Percentiles rank a stretch among this genome's conserved stretches.
phyloP scores from a whole-genome alignment of 2,329 filamentous ascomycete species.

The Aspergillus felis region DNA sequence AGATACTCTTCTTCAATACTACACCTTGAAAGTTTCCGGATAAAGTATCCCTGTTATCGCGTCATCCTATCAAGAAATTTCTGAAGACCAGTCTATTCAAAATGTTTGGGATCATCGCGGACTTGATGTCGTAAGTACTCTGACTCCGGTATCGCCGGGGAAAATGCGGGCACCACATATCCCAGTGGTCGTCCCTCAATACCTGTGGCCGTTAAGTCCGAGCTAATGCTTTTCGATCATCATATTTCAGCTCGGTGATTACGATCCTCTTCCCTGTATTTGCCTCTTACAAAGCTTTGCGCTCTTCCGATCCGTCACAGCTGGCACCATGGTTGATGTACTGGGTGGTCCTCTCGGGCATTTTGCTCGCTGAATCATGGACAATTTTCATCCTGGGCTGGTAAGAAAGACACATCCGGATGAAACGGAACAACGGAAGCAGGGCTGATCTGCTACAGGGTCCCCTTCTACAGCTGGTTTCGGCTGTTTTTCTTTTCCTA shows the following conservation, averaged over 20 bases:
- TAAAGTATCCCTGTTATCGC: neutral
- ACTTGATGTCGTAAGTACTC: conserved; percentile 66
- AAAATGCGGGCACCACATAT: neutral
- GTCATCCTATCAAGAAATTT: too few species aligned
- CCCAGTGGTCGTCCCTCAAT: neutral
- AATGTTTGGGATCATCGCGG: conserved; percentile 77
- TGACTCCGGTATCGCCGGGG: neutral
- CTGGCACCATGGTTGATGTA: conserved; percentile 99
- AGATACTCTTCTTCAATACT: neutral
- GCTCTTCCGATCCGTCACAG: conserved; percentile 82
- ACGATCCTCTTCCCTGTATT: conserved; percentile 94
- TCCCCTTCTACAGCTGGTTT: conserved; percentile 92
- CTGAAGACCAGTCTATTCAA: conserved; percentile 11
- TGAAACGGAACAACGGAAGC: neutral
- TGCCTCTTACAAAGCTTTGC: conserved; percentile 96
- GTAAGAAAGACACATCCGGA: conserved; percentile 39
- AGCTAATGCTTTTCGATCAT: conserved; percentile 14
- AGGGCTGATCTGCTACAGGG: conserved; percentile 44
- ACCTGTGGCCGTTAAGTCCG: conserved; percentile 9
- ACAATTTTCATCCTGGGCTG: conserved; percentile 81
- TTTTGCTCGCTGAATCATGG: conserved; percentile 80
- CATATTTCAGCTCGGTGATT: conserved; percentile 63
- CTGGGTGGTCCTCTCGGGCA: conserved; percentile 87
- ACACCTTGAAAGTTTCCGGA: neutral
- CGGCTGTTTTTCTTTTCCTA: conserved; percentile 85